Base-by-base conservation (phyloP, 208 protist genomes). In the Zelonia costaricensis region DNA sequence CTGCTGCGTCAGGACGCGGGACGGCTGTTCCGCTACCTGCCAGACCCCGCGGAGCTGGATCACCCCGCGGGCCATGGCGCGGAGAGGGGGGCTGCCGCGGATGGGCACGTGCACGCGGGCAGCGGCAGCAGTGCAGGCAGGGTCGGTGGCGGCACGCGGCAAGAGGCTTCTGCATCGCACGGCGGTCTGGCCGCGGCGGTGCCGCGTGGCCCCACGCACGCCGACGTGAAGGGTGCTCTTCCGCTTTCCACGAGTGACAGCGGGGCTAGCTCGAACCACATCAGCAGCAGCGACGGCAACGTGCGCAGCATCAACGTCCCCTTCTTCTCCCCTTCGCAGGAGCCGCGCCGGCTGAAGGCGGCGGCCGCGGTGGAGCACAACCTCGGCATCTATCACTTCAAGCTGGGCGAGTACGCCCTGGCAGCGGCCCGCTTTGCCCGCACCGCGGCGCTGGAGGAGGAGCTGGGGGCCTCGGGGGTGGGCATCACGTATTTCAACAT, bases 401-500 rank as follows among this genome's bases (percentile, higher is more conserved):
- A 87, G 42, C 73, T 94, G 20, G 69, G 62, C 8, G 84, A 94
- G 71, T 92, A 91, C 62, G 69, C 69, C 20, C 55, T 88, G 20
- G 85, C 88, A 4, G 62, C 27, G n/a, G 53, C 70, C 18, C 82
- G 77, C 25, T 65, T 94, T 4, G 35, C 39, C 6, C 63, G 69
- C 18, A 72, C 85, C 12, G 72, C 88, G 31, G 53, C 69, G 35
- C 35, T 91, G 18, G 87, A 94, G 58, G 79, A 86, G 54, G 38
- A 71, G 28, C 68, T 89, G 25, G 44, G 49, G 44, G 78, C 82
- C 16, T 56, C 71, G 12, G 88, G 76, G 12, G 84, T 91, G 28
- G 82, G 82, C 35, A 83, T 94, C 36, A 94, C 88, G 2, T 86
- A 86, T 63, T 86, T 94, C 59, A 94, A 91, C 71, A 61, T 88